Percentiles rank a stretch among this genome's conserved stretches.
phyloP scores from a whole-genome alignment of 768 basidiomycete species.

The Termitomyces titanicus region DNA sequence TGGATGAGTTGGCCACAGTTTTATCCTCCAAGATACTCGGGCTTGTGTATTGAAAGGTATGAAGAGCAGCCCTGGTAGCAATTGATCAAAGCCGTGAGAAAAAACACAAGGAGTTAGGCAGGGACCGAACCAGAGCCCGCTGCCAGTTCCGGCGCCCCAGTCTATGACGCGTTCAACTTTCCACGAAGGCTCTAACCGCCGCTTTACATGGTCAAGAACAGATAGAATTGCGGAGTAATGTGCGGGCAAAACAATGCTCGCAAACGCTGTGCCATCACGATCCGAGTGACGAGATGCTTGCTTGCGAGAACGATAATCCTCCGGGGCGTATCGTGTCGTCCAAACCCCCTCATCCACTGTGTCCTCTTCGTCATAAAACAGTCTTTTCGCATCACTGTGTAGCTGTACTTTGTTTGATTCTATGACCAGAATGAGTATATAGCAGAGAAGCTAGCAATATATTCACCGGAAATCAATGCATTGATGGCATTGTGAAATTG shows the following conservation, averaged over 20 bases:
- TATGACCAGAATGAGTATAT: constrained; percentile 23
- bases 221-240: constrained; percentile 79
- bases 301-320: constrained; percentile 51
- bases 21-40: constrained; percentile 27
- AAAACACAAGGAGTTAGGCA: neutral
- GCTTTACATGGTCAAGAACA: constrained; percentile 67
- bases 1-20: constrained; percentile 42
- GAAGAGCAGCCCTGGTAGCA: constrained; percentile 57
- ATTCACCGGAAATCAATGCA: constrained; percentile 61
- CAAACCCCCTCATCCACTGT: constrained; percentile 37
- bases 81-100: neutral
- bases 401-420: constrained; percentile 62
- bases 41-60: constrained; percentile 46
- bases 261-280: constrained; percentile 81
- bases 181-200: constrained; percentile 62
- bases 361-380: constrained; percentile 46
- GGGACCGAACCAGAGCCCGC: constrained; percentile 69
- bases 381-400: constrained; percentile 67
- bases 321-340: constrained; percentile 51
- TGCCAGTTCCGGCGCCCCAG: constrained; percentile 83
- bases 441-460: neutral
- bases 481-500: constrained; percentile 69
- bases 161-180: constrained; percentile 63
- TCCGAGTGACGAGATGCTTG: constrained; percentile 57
- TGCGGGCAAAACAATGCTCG: constrained; percentile 79